Base-by-base conservation (phyloP, 108 stramenopile species). In the Parietichytrium sp. region DNA sequence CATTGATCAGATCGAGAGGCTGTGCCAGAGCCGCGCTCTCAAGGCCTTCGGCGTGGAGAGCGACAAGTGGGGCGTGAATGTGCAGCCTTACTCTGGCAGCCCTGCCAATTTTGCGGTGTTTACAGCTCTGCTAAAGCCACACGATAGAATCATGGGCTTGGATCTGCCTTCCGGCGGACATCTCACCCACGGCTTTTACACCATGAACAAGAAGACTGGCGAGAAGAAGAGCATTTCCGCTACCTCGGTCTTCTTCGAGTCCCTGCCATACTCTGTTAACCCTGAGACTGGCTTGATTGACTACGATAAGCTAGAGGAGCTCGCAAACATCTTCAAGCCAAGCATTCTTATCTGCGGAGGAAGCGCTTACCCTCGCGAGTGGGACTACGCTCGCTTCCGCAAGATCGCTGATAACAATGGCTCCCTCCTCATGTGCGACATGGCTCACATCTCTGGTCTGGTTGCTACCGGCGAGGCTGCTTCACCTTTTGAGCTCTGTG, bases 71-170 rank as follows among this genome's bases (percentile, higher is more conserved):
- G 98, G 98, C 29, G 96, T 99, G 72, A 99, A 99, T 82, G 98
- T 99, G 54, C 90, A 90, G 86, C 89, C 88, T 3, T 90, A 89
- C 82, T 84, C 80, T 18, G 87, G 98, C 54, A 95, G 95, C 8
- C 98, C 98, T 29, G 98, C 98, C 86, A 99, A 99, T 94, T 99
- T 99, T 83, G 97, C 96, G 31, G 98, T 97, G 48, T 98, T 98
- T 92, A 99, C 98, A 26, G 98, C 90, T 45, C 86, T 99, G 27
- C 89, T 99, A 31, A 82, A 87, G 49, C 98, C 98, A 33, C 98
- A 99, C 85, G 98, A 98, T 84, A 97, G 98, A 80, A 99, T 99
- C 93, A 99, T 99, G 98, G 98, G 97, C 55, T 89, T 99, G 80
- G 98, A 99, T 86, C 89, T 99, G 50, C 98, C 98, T 72, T 93